Base-by-base conservation (phyloP, 192 early-diverging fungal species). In the Entrophospora sp. region DNA sequence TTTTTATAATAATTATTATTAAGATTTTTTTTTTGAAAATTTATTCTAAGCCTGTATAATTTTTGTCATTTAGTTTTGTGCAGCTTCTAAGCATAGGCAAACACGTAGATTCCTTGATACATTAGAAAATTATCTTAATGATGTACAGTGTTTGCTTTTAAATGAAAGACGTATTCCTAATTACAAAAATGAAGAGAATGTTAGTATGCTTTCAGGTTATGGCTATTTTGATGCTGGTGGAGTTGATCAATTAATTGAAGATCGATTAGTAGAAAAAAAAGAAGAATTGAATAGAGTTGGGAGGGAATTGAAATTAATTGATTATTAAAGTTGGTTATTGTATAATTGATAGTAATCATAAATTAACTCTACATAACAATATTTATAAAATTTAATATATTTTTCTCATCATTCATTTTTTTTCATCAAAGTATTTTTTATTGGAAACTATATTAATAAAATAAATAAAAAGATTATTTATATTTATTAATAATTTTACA, bases 51-150 rank as follows among this genome's bases (percentile, higher is more conserved):
- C n/a, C n/a, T n/a, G n/a, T n/a, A 35, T 43, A 24, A 20, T 22
- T 55, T 40, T 4, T 27, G 61, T 38, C n/a, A 34, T 25, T 18
- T 36, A 79, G 70, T 71, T 79, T 61, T 73, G 70, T 22, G 77
- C 72, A 0, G 72, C 75, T 8, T 79, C 77, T 37, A 79, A 79
- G 59, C 77, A 79, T 61, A 73, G 77, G 34, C 77, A 79, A 64
- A 79, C 77, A 3, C 69, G 69, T 14, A 60, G 77, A 20, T 68
- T 76, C 61, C 61, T 79, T 8, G 59, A 68, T 34, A 74, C 77
- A 6, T 35, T 79, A 1, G 49, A 79, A 27, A 66, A 71, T 9
- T 79, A 74, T 52, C 31, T 79, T 25, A 25, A 62, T 36, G 74
- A 79, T 64, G 55, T 79, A n/a, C 70, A 70, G 8, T 10, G 45